Percentiles rank a stretch among this genome's conserved stretches.
These are phyloP conservation scores for Brassica balearica DNA, from an alignment of 441 rosid species.

Conservation along the genomic window DNA sequence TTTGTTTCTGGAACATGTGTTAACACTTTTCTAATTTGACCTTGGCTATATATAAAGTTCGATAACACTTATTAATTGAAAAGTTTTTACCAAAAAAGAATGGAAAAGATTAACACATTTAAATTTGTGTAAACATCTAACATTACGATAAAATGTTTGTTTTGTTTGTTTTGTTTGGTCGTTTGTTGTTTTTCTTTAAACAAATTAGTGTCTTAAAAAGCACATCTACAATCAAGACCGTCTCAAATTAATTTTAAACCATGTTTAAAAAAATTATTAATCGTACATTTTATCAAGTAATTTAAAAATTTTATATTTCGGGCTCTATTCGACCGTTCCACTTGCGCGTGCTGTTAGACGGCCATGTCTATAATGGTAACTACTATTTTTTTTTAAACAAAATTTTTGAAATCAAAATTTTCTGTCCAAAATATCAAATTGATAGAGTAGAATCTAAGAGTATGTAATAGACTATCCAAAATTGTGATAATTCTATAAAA, in stretches of 20 bases:
- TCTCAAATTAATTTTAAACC: too few relatives aligned
- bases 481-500: not conserved
- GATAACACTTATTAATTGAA: not conserved
- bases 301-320: too few relatives aligned
- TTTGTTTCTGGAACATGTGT: slow-evolving; percentile 11
- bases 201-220: not conserved
- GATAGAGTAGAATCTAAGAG: not conserved
- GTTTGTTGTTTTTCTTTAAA: not conserved
- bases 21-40: slow-evolving; percentile 19
- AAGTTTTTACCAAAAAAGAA: not conserved
- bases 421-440: not conserved
- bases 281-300: too few relatives aligned
- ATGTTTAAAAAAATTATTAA: too few relatives aligned
- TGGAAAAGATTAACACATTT: not conserved
- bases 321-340: too few relatives aligned
- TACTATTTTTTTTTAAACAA: not conserved
- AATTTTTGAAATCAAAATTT: not conserved
- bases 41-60: slow-evolving; percentile 13
- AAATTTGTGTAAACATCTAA: not conserved
- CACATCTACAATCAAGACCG: not conserved
- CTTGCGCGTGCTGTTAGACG: too few relatives aligned
- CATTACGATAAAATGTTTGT: not conserved
- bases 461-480: not conserved
- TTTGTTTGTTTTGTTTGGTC: slow-evolving; percentile 3
- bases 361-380: not conserved